Percentiles rank a stretch among this genome's conserved stretches.
These are phyloP conservation scores for Globisporangium nodosum DNA, from an alignment of 352 stramenopile genomes.

Conservation along the genomic window DNA sequence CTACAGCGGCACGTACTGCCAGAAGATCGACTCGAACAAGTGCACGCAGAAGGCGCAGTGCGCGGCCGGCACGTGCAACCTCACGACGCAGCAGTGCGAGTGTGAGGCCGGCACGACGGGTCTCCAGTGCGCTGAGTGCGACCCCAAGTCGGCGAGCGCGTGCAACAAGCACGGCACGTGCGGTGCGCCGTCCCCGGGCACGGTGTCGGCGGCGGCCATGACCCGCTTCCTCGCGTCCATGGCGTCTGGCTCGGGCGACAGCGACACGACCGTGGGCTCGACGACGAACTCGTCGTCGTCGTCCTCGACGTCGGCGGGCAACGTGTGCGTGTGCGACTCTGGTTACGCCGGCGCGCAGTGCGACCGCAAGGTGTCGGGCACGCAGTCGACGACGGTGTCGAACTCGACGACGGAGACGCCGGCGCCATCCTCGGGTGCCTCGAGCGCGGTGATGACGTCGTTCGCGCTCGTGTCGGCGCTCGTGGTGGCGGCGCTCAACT, in stretches of 20 bases:
- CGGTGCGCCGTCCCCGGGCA: slow-evolving; percentile 16
- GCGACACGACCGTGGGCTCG: slow-evolving; percentile 19
- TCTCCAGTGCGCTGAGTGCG: slow-evolving; percentile 66
- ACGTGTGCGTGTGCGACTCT: slow-evolving; percentile 49
- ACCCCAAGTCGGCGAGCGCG: slow-evolving; percentile 40
- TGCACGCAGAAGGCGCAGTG: slow-evolving; percentile 62
- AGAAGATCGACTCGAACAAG: slow-evolving; percentile 70
- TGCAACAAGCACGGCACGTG: slow-evolving; percentile 63
- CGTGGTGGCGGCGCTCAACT: slow-evolving; percentile 34
- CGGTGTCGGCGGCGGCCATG: slow-evolving; percentile 10
- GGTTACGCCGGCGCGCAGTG: slow-evolving; percentile 61
- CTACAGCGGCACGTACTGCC: slow-evolving; percentile 73
- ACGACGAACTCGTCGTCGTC: slow-evolving; percentile 6
- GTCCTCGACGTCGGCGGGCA: background rate
- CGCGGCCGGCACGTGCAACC: slow-evolving; percentile 59
- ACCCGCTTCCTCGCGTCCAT: slow-evolving; percentile 8
- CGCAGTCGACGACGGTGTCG: slow-evolving; percentile 6
- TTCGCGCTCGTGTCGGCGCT: slow-evolving; percentile 24
- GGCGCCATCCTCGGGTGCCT: slow-evolving; percentile 18
- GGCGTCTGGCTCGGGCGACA: background rate
- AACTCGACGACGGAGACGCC: slow-evolving; percentile 14
- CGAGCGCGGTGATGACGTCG: slow-evolving; percentile 14
- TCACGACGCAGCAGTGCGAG: slow-evolving; percentile 54
- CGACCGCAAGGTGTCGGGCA: slow-evolving; percentile 41
- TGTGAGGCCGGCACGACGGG: slow-evolving; percentile 56